These are phyloP conservation scores for Trypanosoma scelopori DNA, from an alignment of 208 protist genomes.

Conservation along the genomic window DNA sequence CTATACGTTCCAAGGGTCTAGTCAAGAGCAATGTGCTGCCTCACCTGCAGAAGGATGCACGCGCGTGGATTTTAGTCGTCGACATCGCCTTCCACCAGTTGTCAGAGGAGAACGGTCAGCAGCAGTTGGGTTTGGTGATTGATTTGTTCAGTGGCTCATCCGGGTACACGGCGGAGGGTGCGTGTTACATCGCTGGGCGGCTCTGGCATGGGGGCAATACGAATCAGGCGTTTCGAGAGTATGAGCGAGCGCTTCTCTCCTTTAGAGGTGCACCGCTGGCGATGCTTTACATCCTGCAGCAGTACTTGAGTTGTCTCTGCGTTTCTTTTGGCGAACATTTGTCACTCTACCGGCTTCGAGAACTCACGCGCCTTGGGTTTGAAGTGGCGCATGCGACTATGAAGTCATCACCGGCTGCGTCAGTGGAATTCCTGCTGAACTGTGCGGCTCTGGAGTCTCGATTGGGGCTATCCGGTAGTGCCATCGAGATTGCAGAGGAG, in stretches of 20 bases:
- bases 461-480: conserved; percentile 55
- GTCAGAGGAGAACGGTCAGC: conserved; percentile 15
- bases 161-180: conserved; percentile 57
- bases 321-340: conserved; percentile 30
- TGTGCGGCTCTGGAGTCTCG: conserved; percentile 59
- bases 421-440: conserved; percentile 55
- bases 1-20: conserved; percentile 25
- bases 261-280: conserved; percentile 34
- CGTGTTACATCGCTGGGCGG: conserved; percentile 47
- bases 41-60: conserved; percentile 27
- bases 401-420: conserved; percentile 26
- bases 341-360: conserved; percentile 65
- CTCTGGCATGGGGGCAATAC: conserved; percentile 32
- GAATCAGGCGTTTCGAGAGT: conserved; percentile 30
- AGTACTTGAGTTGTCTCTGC: conserved; percentile 67
- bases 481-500: conserved; percentile 40
- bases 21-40: conserved; percentile 20
- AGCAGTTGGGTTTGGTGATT: conserved; percentile 9
- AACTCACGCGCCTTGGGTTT: conserved; percentile 50
- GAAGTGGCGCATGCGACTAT: conserved; percentile 39
- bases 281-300: conserved; percentile 53
- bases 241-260: conserved; percentile 45
- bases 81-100: conserved; percentile 32
- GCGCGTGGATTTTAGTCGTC: conserved; percentile 43
- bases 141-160: conserved; percentile 30